phyloP scores from a whole-genome alignment of 2,329 filamentous ascomycete genomes.

The Huntiella abstrusa region DNA sequence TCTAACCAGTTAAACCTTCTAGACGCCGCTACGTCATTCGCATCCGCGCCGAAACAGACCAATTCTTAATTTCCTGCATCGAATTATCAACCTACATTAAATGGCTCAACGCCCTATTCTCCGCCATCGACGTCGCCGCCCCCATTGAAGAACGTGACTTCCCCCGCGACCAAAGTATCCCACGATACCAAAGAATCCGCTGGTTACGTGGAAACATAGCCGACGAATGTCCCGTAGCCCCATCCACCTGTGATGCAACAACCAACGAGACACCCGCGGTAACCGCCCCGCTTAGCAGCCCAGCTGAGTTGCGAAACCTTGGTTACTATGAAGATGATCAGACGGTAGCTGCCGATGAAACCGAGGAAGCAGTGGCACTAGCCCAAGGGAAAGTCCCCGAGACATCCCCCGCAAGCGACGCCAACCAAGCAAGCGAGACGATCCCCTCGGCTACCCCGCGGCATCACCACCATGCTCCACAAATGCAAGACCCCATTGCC shows the following conservation, averaged over 20 bases:
- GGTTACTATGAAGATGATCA: slow-evolving; percentile 13
- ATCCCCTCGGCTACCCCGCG: neutral
- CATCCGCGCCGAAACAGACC: slow-evolving; percentile 54
- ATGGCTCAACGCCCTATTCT: slow-evolving; percentile 50
- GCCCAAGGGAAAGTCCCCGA: slow-evolving; percentile 9
- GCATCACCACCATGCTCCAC: slow-evolving; percentile 17
- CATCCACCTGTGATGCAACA: neutral
- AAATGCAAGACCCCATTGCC: slow-evolving; percentile 13
- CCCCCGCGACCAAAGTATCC: slow-evolving; percentile 42
- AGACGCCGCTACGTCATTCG: slow-evolving; percentile 48
- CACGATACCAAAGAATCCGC: slow-evolving; percentile 33
- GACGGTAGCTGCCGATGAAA: slow-evolving; percentile 5
- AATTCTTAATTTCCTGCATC: slow-evolving; percentile 50
- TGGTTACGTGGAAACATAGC: slow-evolving; percentile 24
- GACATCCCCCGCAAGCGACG: slow-evolving; percentile 12
- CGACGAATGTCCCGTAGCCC: neutral
- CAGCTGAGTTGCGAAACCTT: slow-evolving; percentile 6
- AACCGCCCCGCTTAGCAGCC: neutral
- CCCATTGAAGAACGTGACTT: slow-evolving; percentile 53
- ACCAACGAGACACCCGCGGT: neutral
- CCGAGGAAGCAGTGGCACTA: neutral
- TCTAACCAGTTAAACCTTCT: slow-evolving; percentile 1
- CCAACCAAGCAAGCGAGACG: neutral
- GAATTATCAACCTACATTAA: slow-evolving; percentile 46
- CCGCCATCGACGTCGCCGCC: slow-evolving; percentile 53